Evolutionary conservation across 495 filamentous ascomycete genomes (phyloP).

Genomic region (Penicillium angulare): DNA sequence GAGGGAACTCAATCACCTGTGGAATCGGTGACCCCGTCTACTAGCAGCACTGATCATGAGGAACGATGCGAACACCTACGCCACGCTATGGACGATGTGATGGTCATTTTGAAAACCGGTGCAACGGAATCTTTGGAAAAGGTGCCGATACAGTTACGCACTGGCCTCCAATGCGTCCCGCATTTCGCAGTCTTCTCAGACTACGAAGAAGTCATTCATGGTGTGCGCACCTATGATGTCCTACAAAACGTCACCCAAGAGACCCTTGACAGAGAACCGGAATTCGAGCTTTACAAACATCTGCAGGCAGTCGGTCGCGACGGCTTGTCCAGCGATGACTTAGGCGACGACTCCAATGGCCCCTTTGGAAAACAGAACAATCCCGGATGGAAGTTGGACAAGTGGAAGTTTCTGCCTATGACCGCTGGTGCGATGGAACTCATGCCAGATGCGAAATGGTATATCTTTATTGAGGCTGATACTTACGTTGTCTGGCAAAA

Average conservation of each 20-base stretch:
- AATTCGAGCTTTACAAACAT: conserved; percentile 42
- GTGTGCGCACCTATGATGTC: conserved; percentile 40
- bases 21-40: neutral
- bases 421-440: conserved; percentile 53
- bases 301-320: conserved; percentile 38
- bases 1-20: conserved; percentile 3
- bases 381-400: conserved; percentile 61
- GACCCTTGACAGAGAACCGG: conserved; percentile 34
- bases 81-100: conserved; percentile 32
- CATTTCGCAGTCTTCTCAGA: conserved; percentile 50
- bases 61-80: conserved; percentile 18
- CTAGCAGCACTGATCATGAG: conserved; percentile 3
- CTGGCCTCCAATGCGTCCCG: conserved; percentile 38
- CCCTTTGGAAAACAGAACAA: conserved; percentile 37
- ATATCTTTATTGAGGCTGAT: conserved; percentile 64
- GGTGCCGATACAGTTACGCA: conserved; percentile 39
- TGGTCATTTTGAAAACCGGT: conserved; percentile 45
- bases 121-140: conserved; percentile 39
- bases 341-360: conserved; percentile 32
- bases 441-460: conserved; percentile 57
- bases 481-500: conserved; percentile 65
- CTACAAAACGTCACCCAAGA: conserved; percentile 35
- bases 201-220: conserved; percentile 40
- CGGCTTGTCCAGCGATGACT: conserved; percentile 29
- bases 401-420: conserved; percentile 67